Percentiles rank a stretch among this genome's conserved stretches.
These are phyloP conservation scores for Tuber microsphaerosporum DNA, from an alignment of 495 filamentous ascomycete species.

Conservation along the genomic window DNA sequence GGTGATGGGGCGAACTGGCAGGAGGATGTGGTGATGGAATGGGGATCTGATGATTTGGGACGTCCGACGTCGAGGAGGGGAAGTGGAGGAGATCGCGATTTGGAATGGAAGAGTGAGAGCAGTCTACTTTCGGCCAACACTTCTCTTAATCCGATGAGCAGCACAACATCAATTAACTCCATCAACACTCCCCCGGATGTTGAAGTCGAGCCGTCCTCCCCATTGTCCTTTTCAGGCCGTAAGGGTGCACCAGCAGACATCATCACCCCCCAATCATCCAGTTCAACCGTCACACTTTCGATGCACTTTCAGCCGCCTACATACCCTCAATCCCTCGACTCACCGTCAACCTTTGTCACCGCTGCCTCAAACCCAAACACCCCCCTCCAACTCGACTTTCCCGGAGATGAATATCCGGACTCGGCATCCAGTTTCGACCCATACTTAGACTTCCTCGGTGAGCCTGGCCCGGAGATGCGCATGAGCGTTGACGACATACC, in stretches of 20 bases:
- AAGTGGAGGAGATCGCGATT: conserved; percentile 17
- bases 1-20: conserved; percentile 39
- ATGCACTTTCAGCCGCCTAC: conserved; percentile 18
- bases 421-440: conserved; percentile 34
- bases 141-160: conserved; percentile 23
- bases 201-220: conserved; percentile 20
- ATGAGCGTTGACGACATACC: conserved; percentile 42
- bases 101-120: background rate
- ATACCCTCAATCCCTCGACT: conserved; percentile 33
- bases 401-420: conserved; percentile 27
- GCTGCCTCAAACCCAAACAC: conserved; percentile 37
- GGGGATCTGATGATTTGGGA: conserved; percentile 30
- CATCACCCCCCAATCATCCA: conserved; percentile 36
- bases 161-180: conserved; percentile 8
- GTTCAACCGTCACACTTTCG: conserved; percentile 25
- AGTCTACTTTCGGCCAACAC: conserved; percentile 10
- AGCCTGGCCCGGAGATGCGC: conserved; percentile 42
- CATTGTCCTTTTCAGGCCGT: conserved; percentile 1
- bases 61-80: conserved; percentile 17
- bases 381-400: conserved; percentile 35
- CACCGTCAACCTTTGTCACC: conserved; percentile 36
- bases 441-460: conserved; percentile 38
- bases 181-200: conserved; percentile 6
- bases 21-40: conserved; percentile 38
- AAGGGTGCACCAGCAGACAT: conserved; percentile 38